Conservation (phyloP, 2,329 filamentous ascomycete species). For the Colletotrichum viniferum region DNA sequence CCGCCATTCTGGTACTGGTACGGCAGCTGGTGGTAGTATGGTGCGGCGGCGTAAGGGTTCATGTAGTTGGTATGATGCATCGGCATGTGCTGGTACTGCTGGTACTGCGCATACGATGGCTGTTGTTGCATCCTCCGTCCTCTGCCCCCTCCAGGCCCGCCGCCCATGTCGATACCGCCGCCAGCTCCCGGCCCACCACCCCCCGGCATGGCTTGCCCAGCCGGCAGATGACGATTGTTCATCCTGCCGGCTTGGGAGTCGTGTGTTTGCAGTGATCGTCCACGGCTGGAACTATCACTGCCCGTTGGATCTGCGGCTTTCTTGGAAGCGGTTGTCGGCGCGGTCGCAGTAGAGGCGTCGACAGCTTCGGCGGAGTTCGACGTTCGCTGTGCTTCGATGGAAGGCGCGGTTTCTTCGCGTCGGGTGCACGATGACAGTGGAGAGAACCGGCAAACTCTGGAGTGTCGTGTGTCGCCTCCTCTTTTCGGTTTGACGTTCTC, state of each 20-base stretch:
- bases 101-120: constrained; percentile 36
- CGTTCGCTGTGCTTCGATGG: neutral
- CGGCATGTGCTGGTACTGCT: constrained; percentile 29
- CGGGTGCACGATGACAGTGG: neutral
- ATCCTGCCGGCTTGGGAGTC: constrained; percentile 74
- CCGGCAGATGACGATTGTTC: constrained; percentile 78
- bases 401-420: neutral
- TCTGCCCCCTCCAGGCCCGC: constrained; percentile 33
- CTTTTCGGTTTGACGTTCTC: neutral
- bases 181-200: constrained; percentile 29
- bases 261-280: constrained; percentile 25
- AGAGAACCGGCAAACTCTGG: neutral
- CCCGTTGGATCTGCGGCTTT: neutral
- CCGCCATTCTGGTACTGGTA: constrained; percentile 61
- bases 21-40: constrained; percentile 59
- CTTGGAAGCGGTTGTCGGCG: constrained; percentile 10
- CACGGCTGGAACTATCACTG: constrained; percentile 24
- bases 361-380: neutral
- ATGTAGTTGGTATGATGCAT: constrained; percentile 55
- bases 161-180: constrained; percentile 34
- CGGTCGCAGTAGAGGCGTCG: constrained; percentile 14
- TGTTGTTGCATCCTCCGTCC: constrained; percentile 42
- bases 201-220: constrained; percentile 69
- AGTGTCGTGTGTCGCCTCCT: neutral
- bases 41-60: constrained; percentile 49